Base-by-base conservation (phyloP, 1,284 basidiomycete species). In the Irpex sp. region DNA sequence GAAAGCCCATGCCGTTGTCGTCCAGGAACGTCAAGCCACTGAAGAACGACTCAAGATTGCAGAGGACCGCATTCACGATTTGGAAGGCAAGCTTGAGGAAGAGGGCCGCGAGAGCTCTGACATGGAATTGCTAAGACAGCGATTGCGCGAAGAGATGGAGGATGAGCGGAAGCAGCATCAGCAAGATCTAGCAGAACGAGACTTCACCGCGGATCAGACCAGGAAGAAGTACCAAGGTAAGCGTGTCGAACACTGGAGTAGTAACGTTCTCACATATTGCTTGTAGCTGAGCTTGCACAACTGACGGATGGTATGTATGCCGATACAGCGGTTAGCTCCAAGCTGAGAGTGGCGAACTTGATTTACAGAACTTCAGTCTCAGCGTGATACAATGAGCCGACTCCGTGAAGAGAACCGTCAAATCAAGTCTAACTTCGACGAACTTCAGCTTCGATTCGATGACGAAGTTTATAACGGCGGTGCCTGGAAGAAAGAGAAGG, bases 401-500 rank as follows among this genome's bases (percentile, higher is more conserved):
- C 76, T 91, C 36, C 88, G 90, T 4, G 91, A 94, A 70, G 92
- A 94, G 65, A 90, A 89, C 69, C 83, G 90, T 61, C 89, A 90
- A 70, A 79, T 89, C 43, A 86, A 90, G 13, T 88, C 88, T 0
- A 88, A 93, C 66, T 85, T 89, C 60, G 91, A 93, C 63, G 87
- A 92, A 61, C 81, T 94, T 1, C 89, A 92, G 67, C 75, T 89
- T 49, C 83, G 85, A 46, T 88, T 87, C 67, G 90, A 94, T 64
- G 89, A 93, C 67, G 91, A 93, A 68, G 81, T 88, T 0, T 91
- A 90, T 73, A 90, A 83, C 63, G 87, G 87, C 54, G 84, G 87
- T 8, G 85, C 88, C 3, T 94, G 92, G 92, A 91, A 90, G 78
- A 90, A 92, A 68, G 92, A 94, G 75, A 92, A 88, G 72, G 92